Conservation (phyloP, 768 basidiomycete genomes). For the Guyanaporus albipodus region DNA sequence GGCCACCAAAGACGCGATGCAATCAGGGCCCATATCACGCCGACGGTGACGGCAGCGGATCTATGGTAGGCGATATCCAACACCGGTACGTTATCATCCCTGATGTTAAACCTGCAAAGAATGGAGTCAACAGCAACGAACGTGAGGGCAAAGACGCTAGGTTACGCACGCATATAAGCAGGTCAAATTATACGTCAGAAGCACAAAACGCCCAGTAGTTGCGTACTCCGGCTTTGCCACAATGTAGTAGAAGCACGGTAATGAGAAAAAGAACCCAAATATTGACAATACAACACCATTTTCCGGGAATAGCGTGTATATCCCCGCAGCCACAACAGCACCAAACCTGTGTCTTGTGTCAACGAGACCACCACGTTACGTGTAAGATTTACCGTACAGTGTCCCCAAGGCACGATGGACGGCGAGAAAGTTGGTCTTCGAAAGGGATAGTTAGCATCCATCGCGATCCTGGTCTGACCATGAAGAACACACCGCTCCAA, state of each 20-base stretch:
- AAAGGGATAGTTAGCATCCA: conserved; percentile 9
- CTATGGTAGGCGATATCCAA: conserved; percentile 72
- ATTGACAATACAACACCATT: conserved; percentile 69
- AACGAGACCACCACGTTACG: conserved; percentile 3
- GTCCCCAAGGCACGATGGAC: conserved; percentile 85
- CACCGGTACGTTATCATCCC: conserved; percentile 60
- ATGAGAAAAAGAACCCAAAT: conserved; percentile 84
- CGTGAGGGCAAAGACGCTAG: background rate
- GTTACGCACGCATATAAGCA: conserved; percentile 58
- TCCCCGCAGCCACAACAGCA: conserved; percentile 66
- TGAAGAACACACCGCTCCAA: conserved; percentile 62
- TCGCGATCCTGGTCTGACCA: background rate
- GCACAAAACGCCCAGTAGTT: conserved; percentile 72
- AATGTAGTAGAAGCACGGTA: conserved; percentile 93
- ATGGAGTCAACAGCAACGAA: background rate
- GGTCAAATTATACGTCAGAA: conserved; percentile 88
- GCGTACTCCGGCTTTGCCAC: conserved; percentile 74
- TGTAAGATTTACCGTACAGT: conserved; percentile 46
- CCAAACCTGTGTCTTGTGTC: conserved; percentile 53
- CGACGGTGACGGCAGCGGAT: conserved; percentile 74
- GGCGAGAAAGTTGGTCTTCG: conserved; percentile 80
- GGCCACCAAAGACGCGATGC: conserved; percentile 96
- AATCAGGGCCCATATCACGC: conserved; percentile 85
- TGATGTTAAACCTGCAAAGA: conserved; percentile 66
- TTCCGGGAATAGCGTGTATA: conserved; percentile 75